Conservation (phyloP, 2,329 filamentous ascomycete species). For the Lithohypha guttulata region DNA sequence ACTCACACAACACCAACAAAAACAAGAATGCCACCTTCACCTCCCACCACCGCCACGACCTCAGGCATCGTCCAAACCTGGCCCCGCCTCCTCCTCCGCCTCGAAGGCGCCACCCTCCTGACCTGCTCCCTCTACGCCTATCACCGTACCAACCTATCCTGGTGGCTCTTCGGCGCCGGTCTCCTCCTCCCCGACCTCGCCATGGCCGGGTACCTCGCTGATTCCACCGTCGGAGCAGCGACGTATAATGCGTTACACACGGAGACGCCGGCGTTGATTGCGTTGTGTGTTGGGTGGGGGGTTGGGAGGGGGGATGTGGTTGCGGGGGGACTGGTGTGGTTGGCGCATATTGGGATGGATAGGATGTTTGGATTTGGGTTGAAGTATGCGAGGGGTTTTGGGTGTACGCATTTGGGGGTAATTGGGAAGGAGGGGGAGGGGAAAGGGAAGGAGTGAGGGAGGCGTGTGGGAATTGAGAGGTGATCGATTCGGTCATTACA, state of each 20-base stretch:
- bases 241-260: background rate
- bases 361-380: background rate
- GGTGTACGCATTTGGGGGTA: background rate
- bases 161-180: constrained; percentile 12
- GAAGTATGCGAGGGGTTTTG: background rate
- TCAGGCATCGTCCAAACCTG: constrained; percentile 13
- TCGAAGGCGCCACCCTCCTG: constrained; percentile 13
- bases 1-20: no score
- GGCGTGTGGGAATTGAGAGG: no score
- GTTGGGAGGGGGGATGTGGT: background rate
- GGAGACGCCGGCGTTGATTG: background rate
- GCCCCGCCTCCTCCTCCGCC: constrained; percentile 11
- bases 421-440: background rate
- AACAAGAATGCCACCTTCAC: no score
- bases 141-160: constrained; percentile 8
- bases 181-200: background rate
- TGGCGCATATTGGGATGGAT: background rate
- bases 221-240: background rate
- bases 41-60: no score
- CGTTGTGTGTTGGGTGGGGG: background rate
- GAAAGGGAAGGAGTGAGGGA: no score
- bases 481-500: no score
- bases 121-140: constrained; percentile 13
- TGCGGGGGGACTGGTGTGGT: background rate
- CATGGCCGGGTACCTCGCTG: background rate